Conservation (phyloP, 768 basidiomycete species). For the Lactifluus subvellereus region DNA sequence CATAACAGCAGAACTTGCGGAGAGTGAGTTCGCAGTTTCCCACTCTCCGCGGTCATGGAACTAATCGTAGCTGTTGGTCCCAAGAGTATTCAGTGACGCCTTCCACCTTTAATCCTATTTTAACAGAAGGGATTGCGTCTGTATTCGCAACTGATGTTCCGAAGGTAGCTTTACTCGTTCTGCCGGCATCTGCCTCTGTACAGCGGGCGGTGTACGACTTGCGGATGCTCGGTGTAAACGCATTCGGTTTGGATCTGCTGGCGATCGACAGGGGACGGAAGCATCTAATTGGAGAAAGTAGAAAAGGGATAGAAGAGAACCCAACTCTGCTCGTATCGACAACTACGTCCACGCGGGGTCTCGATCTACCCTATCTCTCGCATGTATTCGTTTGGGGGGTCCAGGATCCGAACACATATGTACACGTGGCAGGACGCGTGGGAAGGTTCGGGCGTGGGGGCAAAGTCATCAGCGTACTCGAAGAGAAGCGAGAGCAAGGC, state of each 20-base stretch:
- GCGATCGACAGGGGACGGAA: conserved; percentile 38
- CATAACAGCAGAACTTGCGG: conserved; percentile 8
- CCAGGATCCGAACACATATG: conserved; percentile 55
- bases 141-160: conserved; percentile 72
- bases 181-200: conserved; percentile 57
- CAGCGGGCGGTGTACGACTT: conserved; percentile 61
- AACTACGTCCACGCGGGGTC: conserved; percentile 60
- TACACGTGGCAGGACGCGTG: conserved; percentile 70
- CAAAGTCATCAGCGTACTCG: conserved; percentile 59
- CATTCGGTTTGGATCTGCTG: conserved; percentile 52
- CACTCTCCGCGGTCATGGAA: conserved; percentile 3
- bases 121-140: conserved; percentile 63
- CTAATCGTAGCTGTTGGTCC: not conserved
- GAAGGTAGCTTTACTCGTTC: conserved; percentile 56
- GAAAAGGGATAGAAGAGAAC: conserved; percentile 37
- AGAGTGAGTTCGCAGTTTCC: conserved; percentile 6
- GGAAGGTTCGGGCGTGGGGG: conserved; percentile 64
- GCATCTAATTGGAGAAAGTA: conserved; percentile 31
- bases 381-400: conserved; percentile 73
- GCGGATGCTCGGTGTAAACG: conserved; percentile 59
- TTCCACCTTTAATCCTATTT: conserved; percentile 49
- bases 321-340: conserved; percentile 66
- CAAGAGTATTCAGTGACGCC: conserved; percentile 42
- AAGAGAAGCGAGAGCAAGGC: conserved; percentile 36
- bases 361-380: conserved; percentile 64